phyloP scores from a whole-genome alignment of 306 rosid genomes.

The Trifolium pratense region DNA sequence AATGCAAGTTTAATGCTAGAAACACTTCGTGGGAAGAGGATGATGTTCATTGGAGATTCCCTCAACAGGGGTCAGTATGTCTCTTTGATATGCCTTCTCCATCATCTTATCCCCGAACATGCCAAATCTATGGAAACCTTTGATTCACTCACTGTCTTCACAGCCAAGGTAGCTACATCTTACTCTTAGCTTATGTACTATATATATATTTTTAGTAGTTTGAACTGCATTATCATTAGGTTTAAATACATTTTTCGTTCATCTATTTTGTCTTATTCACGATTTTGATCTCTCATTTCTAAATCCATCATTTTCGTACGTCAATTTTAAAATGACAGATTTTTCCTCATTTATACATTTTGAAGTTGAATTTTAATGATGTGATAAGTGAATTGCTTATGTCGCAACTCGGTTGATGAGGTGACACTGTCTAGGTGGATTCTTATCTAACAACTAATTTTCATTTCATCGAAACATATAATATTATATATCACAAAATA shows the following conservation, averaged over 20 bases:
- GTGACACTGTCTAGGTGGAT: too few species aligned
- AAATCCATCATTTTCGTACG: neutral
- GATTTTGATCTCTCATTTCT: neutral
- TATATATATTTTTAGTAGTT: neutral
- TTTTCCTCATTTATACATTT: too few species aligned
- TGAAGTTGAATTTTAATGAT: too few species aligned
- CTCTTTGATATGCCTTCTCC: conserved; percentile 88
- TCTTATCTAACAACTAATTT: too few species aligned
- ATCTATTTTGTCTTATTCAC: neutral
- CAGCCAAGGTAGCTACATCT: conserved; percentile 63
- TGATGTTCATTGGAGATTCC: conserved; percentile 93
- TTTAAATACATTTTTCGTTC: neutral
- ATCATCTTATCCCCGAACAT: conserved; percentile 62
- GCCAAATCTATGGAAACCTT: conserved; percentile 89
- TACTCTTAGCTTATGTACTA: neutral
- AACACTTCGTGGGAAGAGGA: conserved; percentile 84
- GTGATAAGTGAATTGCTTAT: too few species aligned
- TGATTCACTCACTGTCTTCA: conserved; percentile 85
- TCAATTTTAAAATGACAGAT: neutral
- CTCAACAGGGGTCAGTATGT: conserved; percentile 88
- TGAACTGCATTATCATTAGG: conserved; percentile 5
- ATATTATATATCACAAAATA: too few species aligned
- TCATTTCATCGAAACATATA: too few species aligned
- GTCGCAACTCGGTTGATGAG: too few species aligned
- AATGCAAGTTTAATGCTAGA: conserved; percentile 86